A percentile compares a stretch with the other conserved stretches of the same genome.
Conservation (phyloP, 148 eudicot genomes). For the Dianthus caryophyllus region DNA sequence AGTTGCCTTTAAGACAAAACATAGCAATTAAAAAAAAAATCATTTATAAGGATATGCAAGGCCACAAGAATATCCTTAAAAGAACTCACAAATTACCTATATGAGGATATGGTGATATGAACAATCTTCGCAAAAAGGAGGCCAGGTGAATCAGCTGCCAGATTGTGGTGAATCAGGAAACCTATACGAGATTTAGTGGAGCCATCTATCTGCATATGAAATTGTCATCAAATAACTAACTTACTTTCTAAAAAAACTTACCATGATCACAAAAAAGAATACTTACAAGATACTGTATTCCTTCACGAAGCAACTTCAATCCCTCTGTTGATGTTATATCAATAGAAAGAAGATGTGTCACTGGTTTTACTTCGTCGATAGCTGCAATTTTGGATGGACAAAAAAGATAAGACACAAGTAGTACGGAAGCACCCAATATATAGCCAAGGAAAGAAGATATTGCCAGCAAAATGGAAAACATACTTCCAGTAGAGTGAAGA, state of each 20-base stretch:
- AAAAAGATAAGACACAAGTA: constrained; percentile 3
- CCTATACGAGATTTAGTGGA: constrained; percentile 83
- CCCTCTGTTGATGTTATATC: constrained; percentile 73
- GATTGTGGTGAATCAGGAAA: constrained; percentile 50
- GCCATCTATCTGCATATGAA: constrained; percentile 50
- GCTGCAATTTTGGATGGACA: constrained; percentile 44
- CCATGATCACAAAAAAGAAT: constrained; percentile 14
- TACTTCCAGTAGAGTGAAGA: constrained; percentile 86
- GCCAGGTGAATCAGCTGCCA: constrained; percentile 44
- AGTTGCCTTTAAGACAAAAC: neutral
- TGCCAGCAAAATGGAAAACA: constrained; percentile 25
- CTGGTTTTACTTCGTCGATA: constrained; percentile 80
- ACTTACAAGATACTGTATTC: constrained; percentile 80
- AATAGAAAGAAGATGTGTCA: constrained; percentile 83
- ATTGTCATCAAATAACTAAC: constrained; percentile 7
- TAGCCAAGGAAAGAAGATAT: neutral
- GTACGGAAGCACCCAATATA: neutral
- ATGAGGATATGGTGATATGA: constrained; percentile 57
- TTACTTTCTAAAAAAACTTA: constrained; percentile 5
- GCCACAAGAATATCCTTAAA: neutral
- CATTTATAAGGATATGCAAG: neutral
- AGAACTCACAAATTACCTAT: constrained; percentile 45
- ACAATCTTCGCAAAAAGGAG: constrained; percentile 59
- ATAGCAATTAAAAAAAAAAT: constrained; percentile 1
- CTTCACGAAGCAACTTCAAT: constrained; percentile 72